Evolutionary conservation across 768 basidiomycete species (phyloP).

Genomic region (Mycena latifolia): DNA sequence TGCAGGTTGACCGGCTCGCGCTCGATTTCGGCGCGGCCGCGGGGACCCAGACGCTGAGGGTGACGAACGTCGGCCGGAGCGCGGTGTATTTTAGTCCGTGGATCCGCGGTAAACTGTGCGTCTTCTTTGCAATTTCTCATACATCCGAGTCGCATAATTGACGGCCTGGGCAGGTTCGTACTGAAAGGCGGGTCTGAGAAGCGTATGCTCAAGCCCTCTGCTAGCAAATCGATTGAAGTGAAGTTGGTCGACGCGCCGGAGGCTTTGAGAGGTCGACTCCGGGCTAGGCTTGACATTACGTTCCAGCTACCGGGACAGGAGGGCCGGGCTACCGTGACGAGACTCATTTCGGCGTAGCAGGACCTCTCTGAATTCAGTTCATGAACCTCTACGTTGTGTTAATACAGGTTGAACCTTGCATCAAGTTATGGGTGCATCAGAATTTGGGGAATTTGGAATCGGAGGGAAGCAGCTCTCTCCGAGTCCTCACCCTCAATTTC

Average conservation of each 20-base stretch:
- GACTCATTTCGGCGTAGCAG: slow-evolving; percentile 11
- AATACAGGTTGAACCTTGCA: too few relatives aligned
- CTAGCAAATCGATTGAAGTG: background rate
- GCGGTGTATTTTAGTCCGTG: slow-evolving; percentile 5
- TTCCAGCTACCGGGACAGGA: slow-evolving; percentile 8
- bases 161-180: background rate
- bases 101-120: slow-evolving; percentile 4
- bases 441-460: too few relatives aligned
- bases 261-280: slow-evolving; percentile 1
- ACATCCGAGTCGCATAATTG: slow-evolving; percentile 11
- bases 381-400: too few relatives aligned
- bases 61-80: background rate
- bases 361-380: too few relatives aligned
- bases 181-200: slow-evolving; percentile 4
- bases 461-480: too few relatives aligned
- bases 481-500: too few relatives aligned
- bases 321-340: background rate
- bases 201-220: slow-evolving; percentile 2
- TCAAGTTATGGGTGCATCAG: too few relatives aligned
- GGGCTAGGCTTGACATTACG: slow-evolving; percentile 2
- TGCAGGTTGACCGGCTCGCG: slow-evolving; percentile 7
- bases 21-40: background rate
- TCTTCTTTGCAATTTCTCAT: background rate
- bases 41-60: background rate
- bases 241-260: background rate